A percentile compares a stretch with the other conserved stretches of the same genome.
Conservation (phyloP, 208 protist species). For the Crithidia brevicula region DNA sequence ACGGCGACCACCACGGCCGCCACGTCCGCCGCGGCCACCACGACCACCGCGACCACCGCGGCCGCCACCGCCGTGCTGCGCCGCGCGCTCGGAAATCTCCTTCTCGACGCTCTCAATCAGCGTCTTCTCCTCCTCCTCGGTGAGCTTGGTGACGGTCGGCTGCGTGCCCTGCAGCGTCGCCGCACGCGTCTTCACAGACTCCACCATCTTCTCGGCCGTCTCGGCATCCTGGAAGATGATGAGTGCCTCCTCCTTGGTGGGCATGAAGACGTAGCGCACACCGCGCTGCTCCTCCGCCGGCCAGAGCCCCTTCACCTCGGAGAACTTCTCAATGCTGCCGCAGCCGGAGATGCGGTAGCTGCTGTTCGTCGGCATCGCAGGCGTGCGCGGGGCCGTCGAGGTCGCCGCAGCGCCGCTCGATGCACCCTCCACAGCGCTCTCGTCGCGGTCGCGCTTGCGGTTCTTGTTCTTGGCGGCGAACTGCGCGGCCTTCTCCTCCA, state of each 20-base stretch:
- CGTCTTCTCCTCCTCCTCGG: constrained; percentile 65
- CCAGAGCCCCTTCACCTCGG: constrained; percentile 83
- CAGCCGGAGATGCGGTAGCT: constrained; percentile 78
- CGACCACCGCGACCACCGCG: constrained; percentile 44
- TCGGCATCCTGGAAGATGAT: constrained; percentile 87
- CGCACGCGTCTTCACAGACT: constrained; percentile 61
- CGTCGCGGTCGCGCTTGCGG: constrained; percentile 32
- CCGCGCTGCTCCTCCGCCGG: constrained; percentile 84
- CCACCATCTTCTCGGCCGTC: constrained; percentile 79
- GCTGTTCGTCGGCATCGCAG: constrained; percentile 79
- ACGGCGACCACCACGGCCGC: constrained; percentile 46
- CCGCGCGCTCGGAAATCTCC: constrained; percentile 82
- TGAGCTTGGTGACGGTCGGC: constrained; percentile 70
- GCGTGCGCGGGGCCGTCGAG: constrained; percentile 42
- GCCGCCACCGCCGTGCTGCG: constrained; percentile 46
- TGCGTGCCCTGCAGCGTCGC: constrained; percentile 82
- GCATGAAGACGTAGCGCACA: constrained; percentile 87
- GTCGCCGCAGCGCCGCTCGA: too few relatives aligned
- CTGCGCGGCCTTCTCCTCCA: constrained; percentile 76
- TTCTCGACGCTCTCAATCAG: constrained; percentile 80
- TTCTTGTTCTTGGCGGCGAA: constrained; percentile 57
- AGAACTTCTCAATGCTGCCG: constrained; percentile 72
- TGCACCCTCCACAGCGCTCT: background rate
- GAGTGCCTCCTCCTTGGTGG: constrained; percentile 62
- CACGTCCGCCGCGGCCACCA: constrained; percentile 40